Base-by-base conservation (phyloP, 192 early-diverging fungal species). In the Backusella mclennaniae region DNA sequence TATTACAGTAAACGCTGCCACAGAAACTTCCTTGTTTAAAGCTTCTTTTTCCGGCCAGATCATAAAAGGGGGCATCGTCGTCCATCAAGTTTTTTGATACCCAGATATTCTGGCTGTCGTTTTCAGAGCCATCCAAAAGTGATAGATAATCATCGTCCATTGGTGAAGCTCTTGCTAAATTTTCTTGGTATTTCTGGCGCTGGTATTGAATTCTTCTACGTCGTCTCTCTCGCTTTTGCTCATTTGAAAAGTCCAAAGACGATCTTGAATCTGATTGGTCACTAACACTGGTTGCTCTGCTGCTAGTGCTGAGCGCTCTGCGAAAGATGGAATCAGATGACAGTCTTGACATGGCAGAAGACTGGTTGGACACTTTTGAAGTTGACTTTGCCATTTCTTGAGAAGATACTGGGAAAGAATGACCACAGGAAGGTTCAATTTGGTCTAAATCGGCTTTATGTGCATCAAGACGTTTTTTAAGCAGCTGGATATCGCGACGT, bases 301-400 rank as follows among this genome's bases (percentile, higher is more conserved):
- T 63, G 56, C 56, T 63, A 23, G 9, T 63, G 26, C 56, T 63
- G 12, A 35, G 52, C 14, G 76, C 33, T 71, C 53, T 36, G 23
- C 78, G 36, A 53, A 79, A 79, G 9, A 79, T 33, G 9, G 78
- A 70, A 11, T 73, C 69, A 41, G 78, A 79, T n/a, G 78, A 74
- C 21, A 74, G 2, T 66, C 78, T 67, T 5, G 73, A 75, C 67
- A 79, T 74, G 17, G 66, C 15, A 8, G 56, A 52, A 29, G 75
- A 33, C 23, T 63, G 56, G 23, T 23, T 12, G 23, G 56, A 63
- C 2, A 63, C 56, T 63, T 63, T 63, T 63, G 56, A 63, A 29
- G 56, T 14, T 63, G 56, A 26, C 1, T 63, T 63, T 2, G 12
- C 26, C 56, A 63, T 63, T 12, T 63, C 56, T 26, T 63, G 56